Evolutionary conservation across 106 monocot species (phyloP).

Genomic region (Allium fistulosum): DNA sequence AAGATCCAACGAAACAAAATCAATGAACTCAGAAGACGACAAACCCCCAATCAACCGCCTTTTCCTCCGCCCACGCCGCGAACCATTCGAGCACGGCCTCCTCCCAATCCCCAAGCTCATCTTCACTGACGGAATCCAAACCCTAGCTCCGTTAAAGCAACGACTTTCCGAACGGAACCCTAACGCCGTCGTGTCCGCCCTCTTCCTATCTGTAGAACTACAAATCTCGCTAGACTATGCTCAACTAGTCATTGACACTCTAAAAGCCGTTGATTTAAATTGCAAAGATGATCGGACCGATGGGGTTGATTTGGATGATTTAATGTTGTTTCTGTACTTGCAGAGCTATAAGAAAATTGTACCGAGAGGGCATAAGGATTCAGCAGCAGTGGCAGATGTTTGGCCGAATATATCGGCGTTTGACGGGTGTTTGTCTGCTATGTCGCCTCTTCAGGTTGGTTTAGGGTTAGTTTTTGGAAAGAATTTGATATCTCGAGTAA

Average conservation of each 20-base stretch:
- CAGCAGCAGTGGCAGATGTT: slow-evolving; percentile 56
- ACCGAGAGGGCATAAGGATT: slow-evolving; percentile 67
- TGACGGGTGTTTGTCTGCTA: slow-evolving; percentile 60
- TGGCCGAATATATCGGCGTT: slow-evolving; percentile 73
- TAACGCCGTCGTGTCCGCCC: slow-evolving; percentile 14
- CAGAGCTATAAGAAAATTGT: slow-evolving; percentile 84
- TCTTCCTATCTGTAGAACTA: slow-evolving; percentile 42
- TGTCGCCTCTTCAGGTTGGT: slow-evolving; percentile 60
- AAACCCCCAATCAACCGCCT: neutral
- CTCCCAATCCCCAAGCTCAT: slow-evolving; percentile 93
- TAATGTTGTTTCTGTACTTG: slow-evolving; percentile 73
- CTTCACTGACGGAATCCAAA: slow-evolving; percentile 60
- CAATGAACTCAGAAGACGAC: no score
- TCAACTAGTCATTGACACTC: slow-evolving; percentile 50
- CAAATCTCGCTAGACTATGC: slow-evolving; percentile 68
- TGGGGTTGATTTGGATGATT: slow-evolving; percentile 46
- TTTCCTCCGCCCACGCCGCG: slow-evolving; percentile 72
- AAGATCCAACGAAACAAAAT: no score
- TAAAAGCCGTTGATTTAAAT: slow-evolving; percentile 39
- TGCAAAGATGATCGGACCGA: slow-evolving; percentile 20
- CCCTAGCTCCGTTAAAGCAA: slow-evolving; percentile 44
- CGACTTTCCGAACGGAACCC: slow-evolving; percentile 18
- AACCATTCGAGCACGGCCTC: slow-evolving; percentile 91
- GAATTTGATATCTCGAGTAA: no score
- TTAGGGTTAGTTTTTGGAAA: no score